Conservation (phyloP, 495 filamentous ascomycete genomes). For the Cercophora newfieldiana region DNA sequence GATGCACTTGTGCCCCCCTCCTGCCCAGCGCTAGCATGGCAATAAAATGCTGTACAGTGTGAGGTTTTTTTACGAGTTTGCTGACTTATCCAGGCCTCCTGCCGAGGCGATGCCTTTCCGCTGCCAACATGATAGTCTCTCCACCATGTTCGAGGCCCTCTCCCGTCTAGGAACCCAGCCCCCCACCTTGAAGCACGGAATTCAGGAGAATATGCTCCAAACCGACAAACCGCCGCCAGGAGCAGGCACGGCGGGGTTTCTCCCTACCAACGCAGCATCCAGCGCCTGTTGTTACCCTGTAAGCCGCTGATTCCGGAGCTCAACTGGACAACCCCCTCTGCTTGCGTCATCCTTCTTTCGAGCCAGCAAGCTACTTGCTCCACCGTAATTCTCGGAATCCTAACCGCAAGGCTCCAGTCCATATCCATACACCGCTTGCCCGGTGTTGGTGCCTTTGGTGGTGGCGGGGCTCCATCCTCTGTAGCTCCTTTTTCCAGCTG, state of each 20-base stretch:
- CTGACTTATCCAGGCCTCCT: background rate
- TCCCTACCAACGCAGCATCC: background rate
- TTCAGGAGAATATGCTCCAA: constrained; percentile 7
- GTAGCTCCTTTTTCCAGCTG: background rate
- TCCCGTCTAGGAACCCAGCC: background rate
- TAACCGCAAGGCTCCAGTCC: background rate
- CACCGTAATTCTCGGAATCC: background rate
- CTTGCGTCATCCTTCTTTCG: background rate
- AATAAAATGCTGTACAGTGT: background rate
- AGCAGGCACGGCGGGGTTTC: background rate
- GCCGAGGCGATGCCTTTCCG: background rate
- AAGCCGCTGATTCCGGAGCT: constrained; percentile 4
- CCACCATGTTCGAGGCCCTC: background rate
- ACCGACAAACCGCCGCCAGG: constrained; percentile 7
- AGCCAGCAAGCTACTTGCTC: background rate
- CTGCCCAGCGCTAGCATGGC: too few relatives aligned
- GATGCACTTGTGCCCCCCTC: background rate
- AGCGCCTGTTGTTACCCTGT: constrained; percentile 13
- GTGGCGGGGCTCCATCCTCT: background rate
- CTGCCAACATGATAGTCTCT: background rate
- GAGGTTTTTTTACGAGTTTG: background rate
- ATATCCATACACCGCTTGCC: background rate
- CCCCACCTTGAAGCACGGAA: constrained; percentile 1
- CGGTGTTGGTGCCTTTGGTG: background rate
- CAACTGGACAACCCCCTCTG: constrained; percentile 2